Percentiles rank a stretch among this genome's conserved stretches.
These are phyloP conservation scores for Berkeleyomyces basicola DNA, from an alignment of 2,329 filamentous ascomycete species.

Conservation along the genomic window DNA sequence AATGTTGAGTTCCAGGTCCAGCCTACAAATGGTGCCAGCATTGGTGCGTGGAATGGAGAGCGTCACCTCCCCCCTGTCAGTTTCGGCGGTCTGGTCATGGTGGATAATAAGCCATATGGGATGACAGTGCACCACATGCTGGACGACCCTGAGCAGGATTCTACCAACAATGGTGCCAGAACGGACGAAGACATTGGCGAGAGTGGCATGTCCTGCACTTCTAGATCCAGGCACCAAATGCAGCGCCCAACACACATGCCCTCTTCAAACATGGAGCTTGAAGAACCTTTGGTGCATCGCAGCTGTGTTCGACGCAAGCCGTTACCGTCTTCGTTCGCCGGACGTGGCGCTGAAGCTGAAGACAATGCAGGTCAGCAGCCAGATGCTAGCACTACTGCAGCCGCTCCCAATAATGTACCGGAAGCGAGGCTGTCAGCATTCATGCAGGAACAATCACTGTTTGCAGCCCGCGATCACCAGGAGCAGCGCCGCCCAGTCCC, in stretches of 20 bases:
- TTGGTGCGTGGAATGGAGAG: conserved; percentile 74
- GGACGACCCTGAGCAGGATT: conserved; percentile 41
- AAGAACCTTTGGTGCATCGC: conserved; percentile 3
- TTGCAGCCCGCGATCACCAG: background rate
- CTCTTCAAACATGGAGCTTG: background rate
- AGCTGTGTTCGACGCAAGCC: conserved; percentile 8
- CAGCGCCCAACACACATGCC: background rate
- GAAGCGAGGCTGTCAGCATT: background rate
- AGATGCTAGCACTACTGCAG: background rate
- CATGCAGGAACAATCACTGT: conserved; percentile 4
- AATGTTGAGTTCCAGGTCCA: conserved; percentile 66
- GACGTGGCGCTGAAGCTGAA: background rate
- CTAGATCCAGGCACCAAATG: background rate
- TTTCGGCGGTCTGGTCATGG: conserved; percentile 70
- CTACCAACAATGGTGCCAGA: background rate
- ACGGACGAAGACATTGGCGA: conserved; percentile 1
- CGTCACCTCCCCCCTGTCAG: conserved; percentile 81
- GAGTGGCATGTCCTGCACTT: background rate
- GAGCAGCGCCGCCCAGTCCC: background rate
- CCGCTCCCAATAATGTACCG: background rate
- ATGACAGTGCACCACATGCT: conserved; percentile 98
- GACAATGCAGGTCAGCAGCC: background rate
- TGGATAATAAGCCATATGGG: conserved; percentile 72
- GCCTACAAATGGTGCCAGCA: conserved; percentile 76
- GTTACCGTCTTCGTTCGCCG: background rate